Base-by-base conservation (phyloP, 192 early-diverging fungal genomes). In the Rhizoclosmatium globosum region DNA sequence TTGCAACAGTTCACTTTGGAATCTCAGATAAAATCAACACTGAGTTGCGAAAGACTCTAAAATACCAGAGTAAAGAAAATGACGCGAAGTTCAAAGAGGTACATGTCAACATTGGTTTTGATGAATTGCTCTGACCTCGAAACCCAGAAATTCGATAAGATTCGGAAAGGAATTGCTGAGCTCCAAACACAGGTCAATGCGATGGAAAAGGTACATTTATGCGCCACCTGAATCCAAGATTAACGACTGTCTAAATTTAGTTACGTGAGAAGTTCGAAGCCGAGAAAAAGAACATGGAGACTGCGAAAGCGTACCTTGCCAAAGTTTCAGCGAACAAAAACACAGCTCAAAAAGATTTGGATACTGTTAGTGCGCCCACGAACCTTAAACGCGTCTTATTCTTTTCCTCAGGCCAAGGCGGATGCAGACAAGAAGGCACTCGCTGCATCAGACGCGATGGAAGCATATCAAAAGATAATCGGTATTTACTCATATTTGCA, bases 371-470 rank as follows among this genome's bases (percentile, higher is more conserved):
- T 65, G 45, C 41, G 71, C n/a, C 19, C n/a, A 78, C 3, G 9
- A 64, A n/a, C 62, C n/a, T 64, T 21, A 38, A n/a, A 13, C n/a
- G 11, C 56, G 56, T 57, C n/a, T n/a, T 57, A 38, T 64, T n/a
- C 21, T 78, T 58, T 6, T 23, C 3, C 23, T n/a, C 56, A 70
- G 67, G 77, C 77, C 6, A 80, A 79, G 2, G 23, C 17, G 11
- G 87, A 88, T 50, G 76, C 76, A 9, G 87, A 88, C 15, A 84
- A 84, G 58, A 83, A 86, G 76, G 82, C 83, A 0, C 38, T 82
- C 4, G 23, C 81, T 31, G 82, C 87, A 1, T 78, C 74, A 31
- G 84, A 83, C 38, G 64, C 78, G 9, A 77, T 82, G 60, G 66
- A 43, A 44, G 74, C 50, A 19, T 88, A 88, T 66, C 74, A 79